phyloP scores from a whole-genome alignment of 1,139 yeast genomes.

The Lodderomyces oxycetoniae region DNA sequence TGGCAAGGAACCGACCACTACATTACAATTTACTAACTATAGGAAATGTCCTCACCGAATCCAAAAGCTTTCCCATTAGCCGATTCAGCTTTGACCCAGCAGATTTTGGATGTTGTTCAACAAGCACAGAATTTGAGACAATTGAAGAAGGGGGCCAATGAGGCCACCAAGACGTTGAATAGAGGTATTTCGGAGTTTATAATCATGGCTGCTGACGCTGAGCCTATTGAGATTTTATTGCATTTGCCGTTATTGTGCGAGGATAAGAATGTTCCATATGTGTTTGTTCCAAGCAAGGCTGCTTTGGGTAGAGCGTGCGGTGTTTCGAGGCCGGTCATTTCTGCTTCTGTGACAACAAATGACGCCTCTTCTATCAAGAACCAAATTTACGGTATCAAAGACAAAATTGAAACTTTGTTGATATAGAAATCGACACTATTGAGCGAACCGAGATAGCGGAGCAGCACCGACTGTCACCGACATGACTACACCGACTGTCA shows the following conservation, averaged over 20 bases:
- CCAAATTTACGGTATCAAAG: constrained; percentile 97
- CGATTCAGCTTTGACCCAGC: constrained; percentile 91
- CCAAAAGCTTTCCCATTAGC: constrained; percentile 99
- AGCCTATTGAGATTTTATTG: constrained; percentile 96
- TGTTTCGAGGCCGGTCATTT: constrained; percentile 98
- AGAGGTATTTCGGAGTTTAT: constrained; percentile 99
- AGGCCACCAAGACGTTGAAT: constrained; percentile 98
- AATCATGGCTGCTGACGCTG: constrained; percentile 99
- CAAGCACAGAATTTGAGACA: constrained; percentile 98
- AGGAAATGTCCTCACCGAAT: constrained; percentile 66
- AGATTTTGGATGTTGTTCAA: constrained; percentile 95
- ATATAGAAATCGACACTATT: constrained; percentile 45
- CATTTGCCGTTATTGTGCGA: constrained; percentile 97
- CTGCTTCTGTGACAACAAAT: constrained; percentile 97
- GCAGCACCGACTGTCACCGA: neutral
- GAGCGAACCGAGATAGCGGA: too few relatives aligned
- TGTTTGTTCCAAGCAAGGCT: constrained; percentile 95
- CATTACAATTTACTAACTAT: neutral
- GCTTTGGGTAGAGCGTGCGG: constrained; percentile 99
- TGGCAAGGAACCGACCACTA: constrained; percentile 64
- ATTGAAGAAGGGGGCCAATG: constrained; percentile 99
- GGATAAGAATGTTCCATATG: constrained; percentile 99
- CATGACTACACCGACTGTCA: too few relatives aligned
- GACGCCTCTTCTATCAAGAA: constrained; percentile 97
- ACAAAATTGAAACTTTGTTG: constrained; percentile 96